Evolutionary conservation across 306 rosid species (phyloP), one percentile per base, ranked within the genome.

Genomic region (Aeschynomene evenia): DNA sequence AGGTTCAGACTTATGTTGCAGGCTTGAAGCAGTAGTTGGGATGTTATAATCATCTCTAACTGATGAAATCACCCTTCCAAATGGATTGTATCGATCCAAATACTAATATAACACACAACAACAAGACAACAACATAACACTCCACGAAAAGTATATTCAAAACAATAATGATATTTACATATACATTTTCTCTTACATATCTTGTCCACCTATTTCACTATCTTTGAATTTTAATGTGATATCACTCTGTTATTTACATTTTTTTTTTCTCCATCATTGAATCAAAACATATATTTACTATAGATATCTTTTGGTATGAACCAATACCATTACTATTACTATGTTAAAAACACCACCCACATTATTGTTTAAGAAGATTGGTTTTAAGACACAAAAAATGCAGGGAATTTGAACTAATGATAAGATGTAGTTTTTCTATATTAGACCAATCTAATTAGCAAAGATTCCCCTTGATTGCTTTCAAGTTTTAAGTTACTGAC

Each of bases 1-100:
- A 49, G 58, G 67, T 52, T 74, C 78, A 71, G 71, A 72, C 66
- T 83, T 71, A 70, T 89, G 79, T 65, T 82, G 77, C 5, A 2
- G 31, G 31, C 31, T 26, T 26, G 31, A 26, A 76, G 85, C 65
- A 43, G 91, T 80, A 43, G 91, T 80, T 87, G 65, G 80, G 77
- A 82, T 74, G 91, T 66, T 66, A 73, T 83, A 72, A 80, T 84
- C 88, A 72, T n/a, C n/a, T n/a, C n/a, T n/a, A 49, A 65, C 26
- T 76, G 79, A 70, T 81, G 80, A 78, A 81, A 74, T 76, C 77
- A 83, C 42, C 72, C 60, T 67, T 77, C 74, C 51, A 48, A 79
- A 79, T 45, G 81, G 66, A 49, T 78, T 63, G 46, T 50, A 57
- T 78, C 77, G 68, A 66, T 74, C 71, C 83, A 71, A 62, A 69